Base-by-base conservation (phyloP, 345 rosid genomes). In the Murraya paniculata region DNA sequence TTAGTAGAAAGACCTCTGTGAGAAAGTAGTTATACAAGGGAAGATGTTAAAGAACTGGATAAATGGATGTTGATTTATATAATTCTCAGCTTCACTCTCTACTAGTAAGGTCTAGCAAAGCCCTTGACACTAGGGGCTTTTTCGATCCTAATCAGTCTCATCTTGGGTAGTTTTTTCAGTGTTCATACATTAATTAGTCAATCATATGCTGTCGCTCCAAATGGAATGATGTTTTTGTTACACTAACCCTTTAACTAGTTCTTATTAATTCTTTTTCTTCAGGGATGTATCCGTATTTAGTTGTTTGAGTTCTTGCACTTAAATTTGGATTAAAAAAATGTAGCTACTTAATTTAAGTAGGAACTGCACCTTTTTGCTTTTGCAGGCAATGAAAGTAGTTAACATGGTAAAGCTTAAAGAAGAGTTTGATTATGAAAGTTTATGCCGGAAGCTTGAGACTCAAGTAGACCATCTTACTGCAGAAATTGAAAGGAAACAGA, bases 311-410 rank as follows among this genome's bases (percentile, higher is more conserved):
- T 66, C 60, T 56, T 72, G 66, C 38, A 56, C 28, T 77, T 31
- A 30, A 31, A 45, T 66, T 33, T 41, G 24, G 68, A 65, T 73
- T 45, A 10, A 13, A 31, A 57, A 55, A 11, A 38, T 2, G 16
- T 31, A 70, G 16, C 27, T 7, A 22, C 41, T 64, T 72, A 58
- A 71, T 70, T 55, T 80, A 45, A 5, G 45, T 10, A 19, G 13
- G 35, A 62, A 62, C 8, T 21, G 1, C 21, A 41, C 7, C 1
- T 31, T 5, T 28, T 73, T 81, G 59, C 65, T 75, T 80, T 84
- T 83, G 82, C 91, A 95, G 98, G 98, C 98, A 31, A 93, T 93
- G 98, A 95, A 92, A 86, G 85, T 95, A 72, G 94, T 93, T n/a
- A 95, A 95, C 83, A 83, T 87, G 93, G 86, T 92, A 73, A 95